Conservation (phyloP, 2,329 filamentous ascomycete genomes). For the Macrophomina phaseolina region DNA sequence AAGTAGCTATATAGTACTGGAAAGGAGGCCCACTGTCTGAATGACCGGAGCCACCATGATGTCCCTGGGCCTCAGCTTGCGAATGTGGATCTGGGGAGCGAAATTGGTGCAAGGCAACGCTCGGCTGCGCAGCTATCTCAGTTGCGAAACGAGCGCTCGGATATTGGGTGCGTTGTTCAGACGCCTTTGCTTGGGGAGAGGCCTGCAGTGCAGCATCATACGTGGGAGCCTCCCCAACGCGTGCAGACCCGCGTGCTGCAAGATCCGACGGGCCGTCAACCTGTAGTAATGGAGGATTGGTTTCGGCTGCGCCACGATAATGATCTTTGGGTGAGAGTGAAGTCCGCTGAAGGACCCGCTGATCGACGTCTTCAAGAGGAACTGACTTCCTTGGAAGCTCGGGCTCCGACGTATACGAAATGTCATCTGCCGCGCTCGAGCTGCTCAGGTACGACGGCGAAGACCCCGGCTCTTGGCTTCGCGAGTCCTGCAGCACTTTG, state of each 20-base stretch:
- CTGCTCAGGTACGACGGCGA: neutral
- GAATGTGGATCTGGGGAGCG: conserved; percentile 17
- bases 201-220: neutral
- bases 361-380: conserved; percentile 15
- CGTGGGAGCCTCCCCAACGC: neutral
- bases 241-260: neutral
- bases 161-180: neutral
- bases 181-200: neutral
- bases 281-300: neutral
- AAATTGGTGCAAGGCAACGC: conserved; percentile 17
- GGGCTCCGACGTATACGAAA: conserved; percentile 24
- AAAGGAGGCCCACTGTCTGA: neutral
- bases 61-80: conserved; percentile 6
- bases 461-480: neutral
- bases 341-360: conserved; percentile 14
- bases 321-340: conserved; percentile 14
- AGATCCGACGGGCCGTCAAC: conserved; percentile 15
- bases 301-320: neutral
- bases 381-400: conserved; percentile 15
- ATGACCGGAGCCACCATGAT: neutral
- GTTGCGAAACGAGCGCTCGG: conserved; percentile 20
- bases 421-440: conserved; percentile 12
- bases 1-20: conserved; percentile 17
- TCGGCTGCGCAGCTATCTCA: conserved; percentile 1
- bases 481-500: neutral